Conservation (phyloP, 2,329 filamentous ascomycete species). For the Cytospora schulzeri region DNA sequence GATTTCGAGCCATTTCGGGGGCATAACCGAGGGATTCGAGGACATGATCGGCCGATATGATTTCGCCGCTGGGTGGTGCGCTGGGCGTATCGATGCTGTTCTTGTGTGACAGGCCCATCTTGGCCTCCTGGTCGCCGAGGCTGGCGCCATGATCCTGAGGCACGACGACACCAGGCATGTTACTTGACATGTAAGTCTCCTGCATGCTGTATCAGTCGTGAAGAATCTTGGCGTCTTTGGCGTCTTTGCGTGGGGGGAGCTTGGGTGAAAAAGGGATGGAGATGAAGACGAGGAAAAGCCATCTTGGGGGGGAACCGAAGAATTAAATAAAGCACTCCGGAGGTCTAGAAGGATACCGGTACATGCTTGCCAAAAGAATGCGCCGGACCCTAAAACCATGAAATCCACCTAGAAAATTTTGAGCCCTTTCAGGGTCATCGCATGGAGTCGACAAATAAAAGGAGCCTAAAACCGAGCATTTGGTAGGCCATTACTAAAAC, state of each 20-base stretch:
- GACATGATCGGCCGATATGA: constrained; percentile 59
- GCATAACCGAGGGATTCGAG: constrained; percentile 68
- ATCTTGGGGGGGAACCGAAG: constrained; percentile 10
- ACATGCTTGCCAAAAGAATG: constrained; percentile 3
- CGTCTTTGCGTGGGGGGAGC: not conserved
- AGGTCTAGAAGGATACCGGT: constrained; percentile 6
- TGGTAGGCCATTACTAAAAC: constrained; percentile 1
- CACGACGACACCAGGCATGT: constrained; percentile 22
- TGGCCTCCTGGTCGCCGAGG: constrained; percentile 18
- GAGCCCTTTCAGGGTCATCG: not conserved
- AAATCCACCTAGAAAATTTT: not conserved
- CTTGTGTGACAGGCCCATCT: constrained; percentile 15
- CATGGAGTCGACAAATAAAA: not conserved
- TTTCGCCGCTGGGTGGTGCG: constrained; percentile 31
- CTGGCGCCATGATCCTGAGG: constrained; percentile 23
- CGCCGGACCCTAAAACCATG: constrained; percentile 3
- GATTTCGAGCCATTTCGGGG: constrained; percentile 64
- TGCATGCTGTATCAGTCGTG: not conserved
- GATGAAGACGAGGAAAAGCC: not conserved
- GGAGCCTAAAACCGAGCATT: not conserved
- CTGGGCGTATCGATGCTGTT: constrained; percentile 27
- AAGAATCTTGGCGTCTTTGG: not conserved
- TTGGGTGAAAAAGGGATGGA: constrained; percentile 1
- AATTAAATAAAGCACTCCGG: constrained; percentile 2
- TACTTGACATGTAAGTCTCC: not conserved